phyloP scores from a whole-genome alignment of 1,284 basidiomycete genomes.

The Cutaneotrichosporon sp. region DNA sequence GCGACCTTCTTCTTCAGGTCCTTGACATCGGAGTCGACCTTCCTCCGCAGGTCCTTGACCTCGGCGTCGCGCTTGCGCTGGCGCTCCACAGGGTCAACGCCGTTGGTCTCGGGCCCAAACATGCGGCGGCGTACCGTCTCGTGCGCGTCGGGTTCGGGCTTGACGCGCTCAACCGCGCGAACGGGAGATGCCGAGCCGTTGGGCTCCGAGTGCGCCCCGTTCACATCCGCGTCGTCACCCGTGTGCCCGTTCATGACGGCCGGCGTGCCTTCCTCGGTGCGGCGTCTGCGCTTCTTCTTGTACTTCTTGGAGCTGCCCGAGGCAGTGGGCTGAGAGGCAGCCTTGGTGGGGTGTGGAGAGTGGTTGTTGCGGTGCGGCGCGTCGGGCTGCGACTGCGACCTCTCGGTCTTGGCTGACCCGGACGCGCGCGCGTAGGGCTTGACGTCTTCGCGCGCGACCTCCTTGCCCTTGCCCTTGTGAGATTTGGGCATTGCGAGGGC shows the following conservation, averaged over 20 bases:
- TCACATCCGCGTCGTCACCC: not conserved
- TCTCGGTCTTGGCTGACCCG: not conserved
- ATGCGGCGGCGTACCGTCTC: constrained; percentile 3
- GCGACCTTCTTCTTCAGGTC: not conserved
- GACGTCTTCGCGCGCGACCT: not conserved
- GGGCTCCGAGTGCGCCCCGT: not conserved
- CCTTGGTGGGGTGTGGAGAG: not conserved
- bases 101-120: not conserved
- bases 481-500: constrained; percentile 13
- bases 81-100: not conserved
- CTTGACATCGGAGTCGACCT: too few species aligned
- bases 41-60: constrained; percentile 2
- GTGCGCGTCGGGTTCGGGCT: not conserved
- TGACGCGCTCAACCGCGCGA: not conserved
- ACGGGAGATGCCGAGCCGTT: not conserved
- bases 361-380: not conserved
- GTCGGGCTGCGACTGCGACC: not conserved
- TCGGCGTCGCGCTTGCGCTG: not conserved
- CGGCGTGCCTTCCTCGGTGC: not conserved
- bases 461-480: not conserved
- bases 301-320: not conserved
- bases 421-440: not conserved
- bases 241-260: not conserved
- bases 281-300: constrained; percentile 3
- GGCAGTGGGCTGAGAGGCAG: not conserved